These are phyloP conservation scores for Hyparrhenia diplandra DNA, from an alignment of 176 grass and related monocot genomes.

Conservation along the genomic window DNA sequence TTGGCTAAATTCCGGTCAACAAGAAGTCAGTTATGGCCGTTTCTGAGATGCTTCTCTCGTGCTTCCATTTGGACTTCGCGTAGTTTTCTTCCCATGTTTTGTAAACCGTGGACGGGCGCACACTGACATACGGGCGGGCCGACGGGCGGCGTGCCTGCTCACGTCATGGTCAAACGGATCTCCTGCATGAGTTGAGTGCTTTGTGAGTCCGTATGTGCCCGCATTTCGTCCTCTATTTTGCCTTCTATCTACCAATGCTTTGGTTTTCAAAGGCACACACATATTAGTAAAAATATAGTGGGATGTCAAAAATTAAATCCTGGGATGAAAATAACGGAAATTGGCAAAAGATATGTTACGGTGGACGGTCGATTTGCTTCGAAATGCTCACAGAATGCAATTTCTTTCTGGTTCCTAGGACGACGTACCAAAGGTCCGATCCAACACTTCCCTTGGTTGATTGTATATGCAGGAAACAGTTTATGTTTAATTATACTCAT, in stretches of 20 bases:
- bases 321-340: no score
- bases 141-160: background rate
- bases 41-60: background rate
- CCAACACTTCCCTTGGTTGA: no score
- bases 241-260: no score
- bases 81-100: background rate
- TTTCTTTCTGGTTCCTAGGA: background rate
- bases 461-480: no score
- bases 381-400: background rate
- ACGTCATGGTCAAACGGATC: background rate
- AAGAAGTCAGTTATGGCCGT: background rate
- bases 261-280: no score
- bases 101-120: background rate
- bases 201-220: background rate
- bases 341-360: background rate
- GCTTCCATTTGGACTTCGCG: background rate
- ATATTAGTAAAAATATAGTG: no score
- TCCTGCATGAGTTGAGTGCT: background rate
- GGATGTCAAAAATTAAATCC: background rate
- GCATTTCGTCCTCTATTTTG: background rate
- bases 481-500: no score
- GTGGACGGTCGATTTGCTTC: background rate
- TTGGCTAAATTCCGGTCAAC: background rate
- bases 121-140: background rate
- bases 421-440: background rate